Percentiles rank a stretch among this genome's conserved stretches.
Evolutionary conservation across 202 grass and related monocot genomes (phyloP).

Genomic region (Panicum hallii): DNA sequence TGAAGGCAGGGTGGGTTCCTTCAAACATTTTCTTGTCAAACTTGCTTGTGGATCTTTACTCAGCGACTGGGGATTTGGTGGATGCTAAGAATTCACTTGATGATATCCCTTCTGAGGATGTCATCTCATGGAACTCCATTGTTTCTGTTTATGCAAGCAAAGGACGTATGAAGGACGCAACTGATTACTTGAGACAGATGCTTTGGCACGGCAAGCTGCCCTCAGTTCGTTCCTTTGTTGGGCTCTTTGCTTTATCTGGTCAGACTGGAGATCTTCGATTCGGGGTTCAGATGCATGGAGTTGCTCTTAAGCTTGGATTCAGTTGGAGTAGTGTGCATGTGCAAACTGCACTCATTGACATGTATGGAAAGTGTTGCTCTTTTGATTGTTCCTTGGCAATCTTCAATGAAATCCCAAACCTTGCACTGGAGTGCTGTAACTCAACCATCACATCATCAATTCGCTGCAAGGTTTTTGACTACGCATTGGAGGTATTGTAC

Average conservation of each 20-base stretch:
- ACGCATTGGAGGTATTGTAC: slow-evolving; percentile 22
- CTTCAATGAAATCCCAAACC: slow-evolving; percentile 42
- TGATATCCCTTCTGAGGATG: slow-evolving; percentile 32
- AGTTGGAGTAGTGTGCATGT: slow-evolving; percentile 23
- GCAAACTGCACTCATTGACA: slow-evolving; percentile 46
- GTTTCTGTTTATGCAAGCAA: slow-evolving; percentile 35
- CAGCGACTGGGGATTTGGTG: slow-evolving; percentile 12
- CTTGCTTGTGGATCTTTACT: slow-evolving; percentile 52
- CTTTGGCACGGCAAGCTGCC: slow-evolving; percentile 40
- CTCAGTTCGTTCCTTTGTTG: slow-evolving; percentile 35
- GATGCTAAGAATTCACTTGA: slow-evolving; percentile 28
- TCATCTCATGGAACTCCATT: slow-evolving; percentile 53
- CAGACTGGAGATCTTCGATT: slow-evolving; percentile 6
- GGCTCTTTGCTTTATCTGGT: slow-evolving; percentile 36
- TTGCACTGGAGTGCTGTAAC: slow-evolving; percentile 49
- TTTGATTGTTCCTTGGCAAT: slow-evolving; percentile 35
- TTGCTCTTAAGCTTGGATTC: slow-evolving; percentile 43
- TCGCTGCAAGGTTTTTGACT: slow-evolving; percentile 35
- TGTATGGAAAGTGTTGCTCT: slow-evolving; percentile 47
- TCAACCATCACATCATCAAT: slow-evolving; percentile 39
- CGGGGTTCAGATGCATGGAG: slow-evolving; percentile 35
- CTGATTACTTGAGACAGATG: slow-evolving; percentile 43
- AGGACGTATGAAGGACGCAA: slow-evolving; percentile 29
- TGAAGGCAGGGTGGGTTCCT: slow-evolving; percentile 50
- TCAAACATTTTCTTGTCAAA: slow-evolving; percentile 56